phyloP scores from a whole-genome alignment of 2,329 filamentous ascomycete genomes.

The Paraconiothyrium brasiliense region DNA sequence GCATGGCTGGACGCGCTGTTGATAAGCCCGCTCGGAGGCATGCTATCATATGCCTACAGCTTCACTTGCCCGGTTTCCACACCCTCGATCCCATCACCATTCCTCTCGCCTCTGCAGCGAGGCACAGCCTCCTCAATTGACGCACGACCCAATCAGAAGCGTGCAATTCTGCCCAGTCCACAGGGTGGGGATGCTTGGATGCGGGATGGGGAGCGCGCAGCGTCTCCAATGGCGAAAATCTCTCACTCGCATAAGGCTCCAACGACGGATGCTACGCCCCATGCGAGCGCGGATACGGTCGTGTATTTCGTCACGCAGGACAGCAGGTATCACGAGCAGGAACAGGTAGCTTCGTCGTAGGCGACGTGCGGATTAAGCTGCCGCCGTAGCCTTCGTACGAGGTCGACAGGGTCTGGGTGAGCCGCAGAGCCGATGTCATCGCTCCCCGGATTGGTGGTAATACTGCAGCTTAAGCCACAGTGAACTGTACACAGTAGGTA shows the following conservation, averaged over 20 bases:
- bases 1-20: neutral
- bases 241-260: constrained; percentile 37
- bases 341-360: neutral
- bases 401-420: neutral
- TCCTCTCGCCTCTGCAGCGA: neutral
- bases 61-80: neutral
- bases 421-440: constrained; percentile 8
- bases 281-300: constrained; percentile 10
- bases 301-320: constrained; percentile 9
- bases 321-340: constrained; percentile 4
- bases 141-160: constrained; percentile 2
- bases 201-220: constrained; percentile 10
- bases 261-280: constrained; percentile 12
- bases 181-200: constrained; percentile 16
- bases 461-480: constrained; percentile 2
- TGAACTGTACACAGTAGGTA: neutral
- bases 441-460: neutral
- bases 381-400: constrained; percentile 9
- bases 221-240: constrained; percentile 44
- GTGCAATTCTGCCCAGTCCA: neutral
- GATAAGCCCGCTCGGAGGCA: neutral
- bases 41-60: neutral
- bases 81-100: neutral
- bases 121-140: constrained; percentile 6
- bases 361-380: constrained; percentile 1